phyloP scores from a whole-genome alignment of 2,329 filamentous ascomycete genomes.

The Colletotrichum neosansevieriae region DNA sequence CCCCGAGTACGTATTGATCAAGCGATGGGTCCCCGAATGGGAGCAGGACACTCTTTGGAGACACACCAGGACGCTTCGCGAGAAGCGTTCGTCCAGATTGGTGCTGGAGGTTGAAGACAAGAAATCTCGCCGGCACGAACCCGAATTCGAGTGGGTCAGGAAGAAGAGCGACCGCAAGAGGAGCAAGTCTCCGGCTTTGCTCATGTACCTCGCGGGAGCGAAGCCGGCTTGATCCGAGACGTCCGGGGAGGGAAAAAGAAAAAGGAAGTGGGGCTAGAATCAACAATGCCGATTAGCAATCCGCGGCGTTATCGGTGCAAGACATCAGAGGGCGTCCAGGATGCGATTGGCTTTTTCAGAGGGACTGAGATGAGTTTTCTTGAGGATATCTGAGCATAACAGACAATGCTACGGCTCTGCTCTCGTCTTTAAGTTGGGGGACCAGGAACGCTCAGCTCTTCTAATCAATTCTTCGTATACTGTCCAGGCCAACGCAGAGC shows the following conservation, averaged over 20 bases:
- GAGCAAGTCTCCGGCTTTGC: conserved; percentile 67
- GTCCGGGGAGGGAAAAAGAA: not conserved
- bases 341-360: not conserved
- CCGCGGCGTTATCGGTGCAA: not conserved
- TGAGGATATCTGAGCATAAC: not conserved
- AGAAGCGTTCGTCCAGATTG: conserved; percentile 60
- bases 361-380: conserved; percentile 15
- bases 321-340: not conserved
- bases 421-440: conserved; percentile 20
- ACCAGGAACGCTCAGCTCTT: conserved; percentile 63
- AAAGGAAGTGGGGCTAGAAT: too few species aligned
- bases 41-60: conserved; percentile 80
- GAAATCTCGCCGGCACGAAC: conserved; percentile 55
- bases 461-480: conserved; percentile 94
- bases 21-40: conserved; percentile 77
- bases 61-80: conserved; percentile 75
- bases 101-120: conserved; percentile 62
- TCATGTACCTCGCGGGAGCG: conserved; percentile 69
- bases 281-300: not conserved
- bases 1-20: conserved; percentile 78
- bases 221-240: conserved; percentile 51
- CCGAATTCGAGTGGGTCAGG: conserved; percentile 68
- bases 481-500: conserved; percentile 96
- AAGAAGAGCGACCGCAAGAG: conserved; percentile 66
- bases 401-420: conserved; percentile 22